A percentile compares a stretch with the other conserved stretches of the same genome.
Evolutionary conservation across 129 eudicot genomes (phyloP).

Genomic region (Silybum marianum): DNA sequence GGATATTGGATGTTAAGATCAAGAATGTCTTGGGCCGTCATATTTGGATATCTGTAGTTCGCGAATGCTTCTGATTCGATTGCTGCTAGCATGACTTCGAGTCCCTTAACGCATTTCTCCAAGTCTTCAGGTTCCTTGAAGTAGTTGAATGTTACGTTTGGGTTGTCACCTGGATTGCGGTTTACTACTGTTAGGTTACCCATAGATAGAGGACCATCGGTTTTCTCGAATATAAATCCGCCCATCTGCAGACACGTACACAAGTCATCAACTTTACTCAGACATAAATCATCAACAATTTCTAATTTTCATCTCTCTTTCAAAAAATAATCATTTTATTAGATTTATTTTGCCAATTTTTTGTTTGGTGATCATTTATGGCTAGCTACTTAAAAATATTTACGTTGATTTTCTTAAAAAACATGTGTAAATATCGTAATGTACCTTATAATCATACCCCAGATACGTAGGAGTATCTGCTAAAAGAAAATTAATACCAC

Average conservation of each 20-base stretch:
- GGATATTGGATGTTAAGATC: constrained; percentile 44
- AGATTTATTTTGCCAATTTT: too few species aligned
- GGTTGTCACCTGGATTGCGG: constrained; percentile 56
- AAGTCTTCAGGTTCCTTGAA: constrained; percentile 56
- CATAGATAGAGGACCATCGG: constrained; percentile 48
- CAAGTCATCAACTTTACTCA: not conserved
- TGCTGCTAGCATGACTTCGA: constrained; percentile 44
- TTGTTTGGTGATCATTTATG: too few species aligned
- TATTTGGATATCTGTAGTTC: constrained; percentile 27
- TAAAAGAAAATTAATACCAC: too few species aligned
- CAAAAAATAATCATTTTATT: too few species aligned
- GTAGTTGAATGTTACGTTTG: constrained; percentile 66
- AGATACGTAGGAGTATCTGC: too few species aligned
- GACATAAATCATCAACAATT: too few species aligned
- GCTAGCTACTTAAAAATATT: too few species aligned
- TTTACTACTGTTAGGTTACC: constrained; percentile 50
- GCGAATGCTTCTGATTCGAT: constrained; percentile 39
- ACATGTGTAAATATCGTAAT: too few species aligned
- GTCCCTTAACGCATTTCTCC: constrained; percentile 46
- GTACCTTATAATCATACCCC: too few species aligned
- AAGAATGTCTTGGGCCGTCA: constrained; percentile 37
- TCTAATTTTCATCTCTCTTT: too few species aligned
- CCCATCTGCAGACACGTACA: constrained; percentile 17
- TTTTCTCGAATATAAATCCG: constrained; percentile 65
- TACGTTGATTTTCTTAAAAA: too few species aligned